phyloP scores from a whole-genome alignment of 2,329 filamentous ascomycete species.

The Verticillium alfalfae region DNA sequence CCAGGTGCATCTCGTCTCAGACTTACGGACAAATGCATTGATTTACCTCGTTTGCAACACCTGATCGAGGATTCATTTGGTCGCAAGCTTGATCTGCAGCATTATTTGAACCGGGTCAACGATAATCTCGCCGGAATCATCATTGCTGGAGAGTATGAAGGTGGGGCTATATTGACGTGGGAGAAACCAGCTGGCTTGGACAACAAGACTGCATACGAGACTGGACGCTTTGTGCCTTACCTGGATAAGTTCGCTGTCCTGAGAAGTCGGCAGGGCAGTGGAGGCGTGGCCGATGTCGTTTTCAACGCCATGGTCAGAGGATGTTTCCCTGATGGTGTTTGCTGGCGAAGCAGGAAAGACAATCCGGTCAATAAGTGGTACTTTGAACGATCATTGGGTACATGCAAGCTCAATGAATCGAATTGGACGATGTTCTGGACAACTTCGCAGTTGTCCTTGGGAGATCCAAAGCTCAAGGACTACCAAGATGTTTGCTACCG shows the following conservation, averaged over 20 bases:
- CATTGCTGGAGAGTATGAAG: conserved; percentile 94
- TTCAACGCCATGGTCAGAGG: conserved; percentile 92
- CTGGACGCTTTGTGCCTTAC: conserved; percentile 75
- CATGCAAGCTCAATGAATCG: conserved; percentile 71
- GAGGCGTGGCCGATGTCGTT: conserved; percentile 90
- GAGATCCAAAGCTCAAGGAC: conserved; percentile 52
- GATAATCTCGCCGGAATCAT: conserved; percentile 84
- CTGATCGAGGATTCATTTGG: conserved; percentile 93
- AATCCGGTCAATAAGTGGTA: conserved; percentile 99
- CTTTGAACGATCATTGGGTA: conserved; percentile 83
- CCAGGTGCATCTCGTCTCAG: conserved; percentile 56
- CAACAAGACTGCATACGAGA: conserved; percentile 47
- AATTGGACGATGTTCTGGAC: conserved; percentile 99
- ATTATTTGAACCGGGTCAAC: conserved; percentile 78
- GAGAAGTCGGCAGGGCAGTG: conserved; percentile 79
- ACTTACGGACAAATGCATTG: conserved; percentile 74
- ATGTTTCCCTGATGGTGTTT: conserved; percentile 84
- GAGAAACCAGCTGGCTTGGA: conserved; percentile 63
- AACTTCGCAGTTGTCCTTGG: conserved; percentile 57
- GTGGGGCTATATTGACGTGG: conserved; percentile 92
- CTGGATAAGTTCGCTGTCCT: conserved; percentile 96
- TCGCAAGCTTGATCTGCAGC: conserved; percentile 72
- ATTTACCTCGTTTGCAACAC: conserved; percentile 75
- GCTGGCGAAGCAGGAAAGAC: conserved; percentile 83
- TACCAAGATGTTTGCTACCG: conserved; percentile 71